Evolutionary conservation across 345 rosid species (phyloP).

Genomic region (Gynandropsis gynandra): DNA sequence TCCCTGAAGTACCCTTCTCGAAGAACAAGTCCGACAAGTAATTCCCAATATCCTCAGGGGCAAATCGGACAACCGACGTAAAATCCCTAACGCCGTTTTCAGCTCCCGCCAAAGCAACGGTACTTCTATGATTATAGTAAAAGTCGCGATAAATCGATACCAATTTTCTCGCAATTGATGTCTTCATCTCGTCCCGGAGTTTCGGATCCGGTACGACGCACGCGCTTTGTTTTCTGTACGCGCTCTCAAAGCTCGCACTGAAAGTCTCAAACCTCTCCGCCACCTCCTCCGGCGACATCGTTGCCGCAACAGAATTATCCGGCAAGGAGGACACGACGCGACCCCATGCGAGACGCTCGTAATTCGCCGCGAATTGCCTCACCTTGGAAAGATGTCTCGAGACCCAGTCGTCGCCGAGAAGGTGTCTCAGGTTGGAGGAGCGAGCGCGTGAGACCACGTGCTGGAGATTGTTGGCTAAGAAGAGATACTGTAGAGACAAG

Average conservation of each 20-base stretch:
- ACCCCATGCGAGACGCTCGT: constrained; percentile 58
- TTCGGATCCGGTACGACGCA: constrained; percentile 46
- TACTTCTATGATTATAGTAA: constrained; percentile 34
- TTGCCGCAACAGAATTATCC: constrained; percentile 27
- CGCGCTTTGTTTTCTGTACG: constrained; percentile 38
- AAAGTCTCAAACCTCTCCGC: constrained; percentile 43
- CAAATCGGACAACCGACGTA: constrained; percentile 34
- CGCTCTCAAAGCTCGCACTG: constrained; percentile 45
- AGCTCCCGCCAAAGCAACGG: constrained; percentile 21
- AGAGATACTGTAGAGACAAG: constrained; percentile 47
- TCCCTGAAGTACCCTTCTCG: constrained; percentile 12
- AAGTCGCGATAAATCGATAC: constrained; percentile 43
- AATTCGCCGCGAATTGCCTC: constrained; percentile 41
- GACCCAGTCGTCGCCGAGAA: constrained; percentile 68
- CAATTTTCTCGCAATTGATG: constrained; percentile 40
- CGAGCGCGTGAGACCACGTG: constrained; percentile 45
- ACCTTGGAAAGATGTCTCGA: constrained; percentile 40
- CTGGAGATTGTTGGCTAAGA: constrained; percentile 66
- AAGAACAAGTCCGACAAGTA: constrained; percentile 40
- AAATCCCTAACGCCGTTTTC: constrained; percentile 16
- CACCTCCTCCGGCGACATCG: constrained; percentile 35
- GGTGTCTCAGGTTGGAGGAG: constrained; percentile 41
- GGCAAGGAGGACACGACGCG: constrained; percentile 37
- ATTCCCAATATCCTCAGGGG: constrained; percentile 64
- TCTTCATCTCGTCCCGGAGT: constrained; percentile 52